Evolutionary conservation across 768 basidiomycete species (phyloP).

Genomic region (Termitomyces bulborhizus): DNA sequence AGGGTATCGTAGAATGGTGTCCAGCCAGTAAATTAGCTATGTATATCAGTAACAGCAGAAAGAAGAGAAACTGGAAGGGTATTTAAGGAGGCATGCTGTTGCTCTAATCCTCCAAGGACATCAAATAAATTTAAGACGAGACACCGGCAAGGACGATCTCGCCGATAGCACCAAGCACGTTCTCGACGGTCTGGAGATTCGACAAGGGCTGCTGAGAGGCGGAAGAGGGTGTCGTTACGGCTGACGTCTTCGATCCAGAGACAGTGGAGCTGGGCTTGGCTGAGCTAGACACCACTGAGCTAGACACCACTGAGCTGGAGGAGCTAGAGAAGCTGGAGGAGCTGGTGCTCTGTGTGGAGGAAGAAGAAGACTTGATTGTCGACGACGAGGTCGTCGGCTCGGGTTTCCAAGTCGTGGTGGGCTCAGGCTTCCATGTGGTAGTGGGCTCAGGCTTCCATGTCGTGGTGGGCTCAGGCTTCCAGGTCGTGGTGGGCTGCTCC

Average conservation of each 20-base stretch:
- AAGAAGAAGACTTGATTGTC: conserved; percentile 13
- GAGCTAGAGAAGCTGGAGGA: conserved; percentile 15
- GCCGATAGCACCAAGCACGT: conserved; percentile 31
- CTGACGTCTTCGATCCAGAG: neutral
- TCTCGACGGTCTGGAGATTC: conserved; percentile 27
- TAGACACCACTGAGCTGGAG: conserved; percentile 16
- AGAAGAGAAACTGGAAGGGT: neutral
- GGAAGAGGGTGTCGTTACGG: conserved; percentile 2
- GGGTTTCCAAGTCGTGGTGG: conserved; percentile 17
- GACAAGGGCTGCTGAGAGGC: conserved; percentile 19
- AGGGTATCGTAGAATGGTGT: neutral
- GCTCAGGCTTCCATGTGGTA: conserved; percentile 11
- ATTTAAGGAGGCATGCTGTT: neutral
- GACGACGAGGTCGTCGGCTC: conserved; percentile 1
- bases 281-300: conserved; percentile 17
- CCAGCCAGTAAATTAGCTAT: neutral
- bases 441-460: conserved; percentile 15
- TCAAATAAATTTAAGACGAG: neutral
- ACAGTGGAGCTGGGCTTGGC: conserved; percentile 4
- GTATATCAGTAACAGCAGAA: neutral
- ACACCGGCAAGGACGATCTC: conserved; percentile 26
- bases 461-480: conserved; percentile 9
- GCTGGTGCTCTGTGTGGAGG: conserved; percentile 18
- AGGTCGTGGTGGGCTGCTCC: conserved; percentile 2
- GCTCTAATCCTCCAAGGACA: neutral